phyloP scores from a whole-genome alignment of 768 basidiomycete genomes.

The Pisolithus microcarpus region DNA sequence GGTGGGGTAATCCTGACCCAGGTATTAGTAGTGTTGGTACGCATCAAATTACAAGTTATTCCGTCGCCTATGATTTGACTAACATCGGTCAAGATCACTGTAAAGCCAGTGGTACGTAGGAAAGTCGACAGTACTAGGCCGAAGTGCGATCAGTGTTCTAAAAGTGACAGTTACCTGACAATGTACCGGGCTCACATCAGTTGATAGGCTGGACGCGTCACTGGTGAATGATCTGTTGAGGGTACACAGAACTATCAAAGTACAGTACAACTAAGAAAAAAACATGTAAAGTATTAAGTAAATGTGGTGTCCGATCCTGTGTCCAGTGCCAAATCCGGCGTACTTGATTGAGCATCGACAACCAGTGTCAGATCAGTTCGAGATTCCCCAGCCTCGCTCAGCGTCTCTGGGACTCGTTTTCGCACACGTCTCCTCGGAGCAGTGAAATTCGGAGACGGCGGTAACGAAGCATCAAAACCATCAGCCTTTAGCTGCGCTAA shows the following conservation, averaged over 20 bases:
- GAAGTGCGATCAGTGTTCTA: too few species aligned
- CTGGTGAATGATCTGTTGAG: background rate
- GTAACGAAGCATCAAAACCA: slow-evolving; percentile 47
- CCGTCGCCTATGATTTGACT: background rate
- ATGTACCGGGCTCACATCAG: too few species aligned
- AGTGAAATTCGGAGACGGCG: slow-evolving; percentile 42
- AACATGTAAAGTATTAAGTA: slow-evolving; percentile 12
- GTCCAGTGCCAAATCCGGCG: slow-evolving; percentile 24
- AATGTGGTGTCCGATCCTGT: slow-evolving; percentile 17
- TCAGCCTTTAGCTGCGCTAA: slow-evolving; percentile 65
- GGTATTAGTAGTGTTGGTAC: slow-evolving; percentile 9
- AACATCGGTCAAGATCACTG: background rate
- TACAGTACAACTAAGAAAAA: slow-evolving; percentile 27
- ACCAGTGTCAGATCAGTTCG: slow-evolving; percentile 22
- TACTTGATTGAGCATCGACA: slow-evolving; percentile 16
- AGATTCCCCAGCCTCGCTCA: slow-evolving; percentile 28
- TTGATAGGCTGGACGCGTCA: too few species aligned
- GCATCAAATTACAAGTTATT: background rate
- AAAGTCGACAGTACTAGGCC: too few species aligned
- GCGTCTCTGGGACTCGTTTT: slow-evolving; percentile 29
- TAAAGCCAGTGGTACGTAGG: background rate
- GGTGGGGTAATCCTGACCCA: slow-evolving; percentile 33
- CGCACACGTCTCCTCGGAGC: slow-evolving; percentile 23
- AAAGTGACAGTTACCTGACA: too few species aligned
- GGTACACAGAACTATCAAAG: slow-evolving; percentile 19